Base-by-base conservation (phyloP, 2,329 filamentous ascomycete genomes). In the Cercospora nicotianae region DNA sequence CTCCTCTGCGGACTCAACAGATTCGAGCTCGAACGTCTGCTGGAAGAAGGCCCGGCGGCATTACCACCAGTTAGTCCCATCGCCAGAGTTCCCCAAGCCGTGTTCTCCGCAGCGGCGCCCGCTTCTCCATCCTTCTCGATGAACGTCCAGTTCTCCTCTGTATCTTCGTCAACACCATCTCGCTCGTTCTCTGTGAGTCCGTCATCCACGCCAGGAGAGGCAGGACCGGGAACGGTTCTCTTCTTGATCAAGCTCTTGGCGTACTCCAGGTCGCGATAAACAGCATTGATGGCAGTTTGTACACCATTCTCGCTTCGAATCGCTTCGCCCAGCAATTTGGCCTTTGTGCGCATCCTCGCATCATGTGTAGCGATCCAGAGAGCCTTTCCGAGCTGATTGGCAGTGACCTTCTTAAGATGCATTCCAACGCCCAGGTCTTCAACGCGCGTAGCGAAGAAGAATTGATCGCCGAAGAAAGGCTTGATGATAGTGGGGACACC, bases 401-500 rank as follows among this genome's bases (percentile, higher is more conserved):
- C 90, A 23, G 95, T 96, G 83, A 97, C 88, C 79, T 92, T 95
- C 83, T 91, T 93, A 74, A 99, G 84, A 76, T 90, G 92, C 20
- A 97, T 89, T 0, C 95, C 95, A 2, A 98, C 95, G 0, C 95
- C 94, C 5, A 99, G 84, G 75, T 98, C 94, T 78, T 98, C 93
- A 1, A 98, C 91, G 3, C 95, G 87, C 31, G 86, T 87, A 6
- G 93, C 95, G 75, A 96, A 98, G 83, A 99, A 99, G 84, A 91
- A 97, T 77, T 99, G 95, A 75, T 99, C 95, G 5, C 95, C 95
- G 77, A 99, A 99, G 83, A 98, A 99, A 0, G 95, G 95, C 69
- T 94, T 92, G 77, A 98, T 91, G 71, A 99, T 94, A 0, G 95
- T 98, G 0, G 95, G 95, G 5, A 97, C 88, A 2, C 95, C 95